Evolutionary conservation across 495 filamentous ascomycete genomes (phyloP).

Genomic region (Gamarada debralockiae): DNA sequence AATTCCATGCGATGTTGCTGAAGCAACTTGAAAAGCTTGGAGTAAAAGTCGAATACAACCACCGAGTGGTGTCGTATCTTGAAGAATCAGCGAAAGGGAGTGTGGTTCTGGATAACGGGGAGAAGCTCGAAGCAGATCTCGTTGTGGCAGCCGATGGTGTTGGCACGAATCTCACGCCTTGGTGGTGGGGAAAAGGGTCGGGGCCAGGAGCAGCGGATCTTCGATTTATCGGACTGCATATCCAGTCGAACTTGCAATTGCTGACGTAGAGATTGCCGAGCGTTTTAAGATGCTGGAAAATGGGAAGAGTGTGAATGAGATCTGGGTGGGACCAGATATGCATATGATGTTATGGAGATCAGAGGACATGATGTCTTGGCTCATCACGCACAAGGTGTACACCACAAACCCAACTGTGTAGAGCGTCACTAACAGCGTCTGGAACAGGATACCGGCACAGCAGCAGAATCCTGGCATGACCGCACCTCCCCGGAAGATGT

Average conservation of each 20-base stretch:
- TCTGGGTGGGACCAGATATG: neutral
- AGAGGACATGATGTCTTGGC: neutral
- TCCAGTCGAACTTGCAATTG: neutral
- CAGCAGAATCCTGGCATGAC: neutral
- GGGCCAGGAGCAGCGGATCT: neutral
- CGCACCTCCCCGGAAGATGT: neutral
- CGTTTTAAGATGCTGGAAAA: neutral
- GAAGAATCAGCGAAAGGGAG: neutral
- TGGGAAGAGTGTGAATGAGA: neutral
- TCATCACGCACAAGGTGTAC: neutral
- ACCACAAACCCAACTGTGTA: neutral
- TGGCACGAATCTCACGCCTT: neutral
- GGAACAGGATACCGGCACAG: neutral
- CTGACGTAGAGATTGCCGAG: neutral
- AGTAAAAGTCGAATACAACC: neutral
- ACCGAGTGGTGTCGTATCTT: neutral
- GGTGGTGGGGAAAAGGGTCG: neutral
- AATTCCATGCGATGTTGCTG: neutral
- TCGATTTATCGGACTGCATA: neutral
- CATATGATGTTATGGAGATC: neutral
- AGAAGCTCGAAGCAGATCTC: neutral
- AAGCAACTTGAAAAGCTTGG: neutral
- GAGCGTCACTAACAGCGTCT: neutral
- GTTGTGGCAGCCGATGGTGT: neutral
- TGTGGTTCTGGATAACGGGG: neutral